Evolutionary conservation across 2,329 filamentous ascomycete species (phyloP).

Genomic region (Xylaria sp.): DNA sequence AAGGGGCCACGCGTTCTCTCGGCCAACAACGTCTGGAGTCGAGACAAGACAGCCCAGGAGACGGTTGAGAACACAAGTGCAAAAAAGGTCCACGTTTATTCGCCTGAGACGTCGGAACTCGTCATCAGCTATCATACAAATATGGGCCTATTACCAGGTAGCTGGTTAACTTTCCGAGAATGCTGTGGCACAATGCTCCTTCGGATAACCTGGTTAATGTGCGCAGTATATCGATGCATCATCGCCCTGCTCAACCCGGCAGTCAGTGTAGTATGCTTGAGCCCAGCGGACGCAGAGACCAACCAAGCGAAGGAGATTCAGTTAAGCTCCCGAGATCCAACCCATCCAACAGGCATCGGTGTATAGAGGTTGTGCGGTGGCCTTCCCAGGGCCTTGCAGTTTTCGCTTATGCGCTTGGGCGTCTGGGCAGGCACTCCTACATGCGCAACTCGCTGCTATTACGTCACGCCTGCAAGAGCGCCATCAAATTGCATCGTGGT

Average conservation of each 20-base stretch:
- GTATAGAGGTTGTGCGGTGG: neutral
- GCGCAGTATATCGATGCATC: slow-evolving; percentile 12
- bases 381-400: neutral
- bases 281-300: slow-evolving; percentile 1
- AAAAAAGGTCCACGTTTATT: slow-evolving; percentile 21
- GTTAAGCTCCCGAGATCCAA: slow-evolving; percentile 21
- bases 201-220: slow-evolving; percentile 18
- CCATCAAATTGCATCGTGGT: slow-evolving; percentile 4
- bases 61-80: slow-evolving; percentile 13
- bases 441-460: slow-evolving; percentile 14
- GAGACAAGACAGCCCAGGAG: neutral
- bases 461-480: slow-evolving; percentile 22
- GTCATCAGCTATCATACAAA: slow-evolving; percentile 19
- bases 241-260: slow-evolving; percentile 19
- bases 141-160: slow-evolving; percentile 20
- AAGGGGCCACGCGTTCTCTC: slow-evolving; percentile 3
- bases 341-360: slow-evolving; percentile 2
- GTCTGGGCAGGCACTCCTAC: slow-evolving; percentile 2
- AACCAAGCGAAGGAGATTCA: slow-evolving; percentile 5
- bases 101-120: slow-evolving; percentile 28
- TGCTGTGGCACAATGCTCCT: slow-evolving; percentile 26
- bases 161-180: slow-evolving; percentile 28
- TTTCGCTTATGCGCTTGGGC: slow-evolving; percentile 16
- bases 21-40: slow-evolving; percentile 5
- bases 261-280: neutral